Evolutionary conservation across 129 eudicot species (phyloP).

Genomic region (carrot (Daucus carota)): DNA sequence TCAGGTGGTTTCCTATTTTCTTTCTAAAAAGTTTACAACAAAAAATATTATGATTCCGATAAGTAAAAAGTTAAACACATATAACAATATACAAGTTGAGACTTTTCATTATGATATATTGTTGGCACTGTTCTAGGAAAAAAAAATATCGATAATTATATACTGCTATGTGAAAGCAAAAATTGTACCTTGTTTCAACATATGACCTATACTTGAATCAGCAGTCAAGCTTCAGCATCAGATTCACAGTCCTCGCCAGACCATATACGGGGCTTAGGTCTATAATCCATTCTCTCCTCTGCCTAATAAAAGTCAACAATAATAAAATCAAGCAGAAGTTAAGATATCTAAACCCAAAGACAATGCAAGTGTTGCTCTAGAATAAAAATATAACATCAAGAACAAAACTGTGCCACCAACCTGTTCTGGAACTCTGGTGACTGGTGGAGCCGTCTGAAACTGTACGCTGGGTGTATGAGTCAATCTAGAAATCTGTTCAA

Average conservation of each 20-base stretch:
- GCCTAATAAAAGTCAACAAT: constrained; percentile 18
- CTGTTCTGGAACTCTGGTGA: constrained; percentile 73
- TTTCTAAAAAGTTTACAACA: background rate
- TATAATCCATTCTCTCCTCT: constrained; percentile 61
- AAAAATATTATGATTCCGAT: background rate
- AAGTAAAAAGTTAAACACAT: background rate
- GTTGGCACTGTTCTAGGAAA: background rate
- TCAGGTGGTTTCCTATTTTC: background rate
- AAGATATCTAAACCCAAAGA: background rate
- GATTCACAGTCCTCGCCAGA: constrained; percentile 67
- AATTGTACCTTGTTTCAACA: constrained; percentile 20
- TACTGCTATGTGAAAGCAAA: background rate
- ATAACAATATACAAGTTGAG: background rate
- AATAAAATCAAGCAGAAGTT: background rate
- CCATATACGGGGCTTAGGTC: constrained; percentile 79
- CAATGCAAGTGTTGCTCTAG: background rate
- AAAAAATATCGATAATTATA: background rate
- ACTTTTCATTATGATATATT: background rate
- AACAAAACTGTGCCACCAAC: constrained; percentile 17
- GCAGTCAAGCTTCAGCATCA: constrained; percentile 48
- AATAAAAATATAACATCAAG: background rate
- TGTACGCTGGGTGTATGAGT: constrained; percentile 86
- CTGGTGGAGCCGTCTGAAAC: constrained; percentile 69
- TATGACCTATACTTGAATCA: constrained; percentile 5
- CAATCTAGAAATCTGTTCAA: constrained; percentile 69